Evolutionary conservation across 352 stramenopile species (phyloP), one percentile per base, ranked within the genome.

Genomic region (Globisporangium recalcitrans): DNA sequence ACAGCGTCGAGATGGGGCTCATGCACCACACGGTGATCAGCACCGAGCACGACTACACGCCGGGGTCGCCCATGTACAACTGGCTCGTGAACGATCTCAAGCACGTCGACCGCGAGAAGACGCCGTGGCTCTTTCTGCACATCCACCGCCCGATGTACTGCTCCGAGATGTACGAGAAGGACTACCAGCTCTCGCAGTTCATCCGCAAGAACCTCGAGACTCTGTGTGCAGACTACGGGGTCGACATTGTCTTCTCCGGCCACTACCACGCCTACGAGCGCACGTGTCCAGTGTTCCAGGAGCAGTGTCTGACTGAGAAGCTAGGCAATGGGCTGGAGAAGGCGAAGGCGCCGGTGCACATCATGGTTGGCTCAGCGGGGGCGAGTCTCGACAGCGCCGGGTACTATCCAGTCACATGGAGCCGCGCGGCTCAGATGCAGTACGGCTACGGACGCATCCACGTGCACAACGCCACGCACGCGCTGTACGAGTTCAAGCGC

Each of bases 21-120:
- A 44, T 21, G 38, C 38, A 44, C 38, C 38, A 44, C 38, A 44
- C 38, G 38, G 14, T 42, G 51, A 56, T 56, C 51, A 56, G 51
- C 51, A 56, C 14, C 19, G 51, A 56, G 51, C 51, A 56, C 27
- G 51, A 56, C 27, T 44, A 21, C 16, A 44, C 38, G 2, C 11
- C 38, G 6, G 38, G 38, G 5, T 44, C 38, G 0, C 14, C 16
- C 38, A 44, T 44, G 38, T 44, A 44, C 38, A 44, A 44, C 14
- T 44, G 38, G 38, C 38, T 44, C 16, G 38, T 21, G 16, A 44
- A 21, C 16, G 38, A 44, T 6, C 16, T 44, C 14, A 44, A 44
- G 16, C 14, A 21, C 38, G 38, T 44, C 14, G 38, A 44, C 16
- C 38, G 38, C 38, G 19, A n/a, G 14, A 44, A 44, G 38, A 44